Conservation (phyloP, 345 rosid genomes). For the Noccaea caerulescens region DNA sequence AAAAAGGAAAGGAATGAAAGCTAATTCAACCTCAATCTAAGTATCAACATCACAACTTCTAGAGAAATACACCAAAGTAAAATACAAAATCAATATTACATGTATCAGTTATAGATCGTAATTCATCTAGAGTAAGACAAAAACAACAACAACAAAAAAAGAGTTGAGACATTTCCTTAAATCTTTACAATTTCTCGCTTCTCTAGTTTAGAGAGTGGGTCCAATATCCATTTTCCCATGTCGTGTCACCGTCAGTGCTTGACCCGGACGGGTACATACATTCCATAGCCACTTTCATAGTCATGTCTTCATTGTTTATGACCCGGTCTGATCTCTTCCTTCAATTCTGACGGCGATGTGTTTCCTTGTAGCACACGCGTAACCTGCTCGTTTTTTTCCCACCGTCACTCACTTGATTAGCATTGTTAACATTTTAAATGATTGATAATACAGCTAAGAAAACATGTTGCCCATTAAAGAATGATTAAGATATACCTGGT, state of each 20-base stretch:
- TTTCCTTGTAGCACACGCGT: conserved; percentile 68
- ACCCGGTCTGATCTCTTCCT: conserved; percentile 66
- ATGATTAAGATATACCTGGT: conserved; percentile 53
- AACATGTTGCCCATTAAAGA: background rate
- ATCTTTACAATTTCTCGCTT: background rate
- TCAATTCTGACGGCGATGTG: conserved; percentile 55
- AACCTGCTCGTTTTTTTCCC: conserved; percentile 49
- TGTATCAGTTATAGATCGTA: too few species aligned
- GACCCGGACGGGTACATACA: conserved; percentile 56
- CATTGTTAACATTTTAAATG: background rate
- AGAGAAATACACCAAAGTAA: background rate
- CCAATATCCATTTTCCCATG: conserved; percentile 3
- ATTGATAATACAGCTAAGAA: background rate
- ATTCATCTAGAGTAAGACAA: too few species aligned
- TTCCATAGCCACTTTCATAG: conserved; percentile 61
- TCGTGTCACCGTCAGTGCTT: background rate
- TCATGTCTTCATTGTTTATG: conserved; percentile 65
- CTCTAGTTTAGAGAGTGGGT: background rate
- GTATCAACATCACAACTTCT: background rate
- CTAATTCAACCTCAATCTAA: background rate
- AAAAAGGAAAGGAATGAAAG: too few species aligned
- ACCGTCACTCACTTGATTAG: background rate
- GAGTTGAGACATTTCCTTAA: background rate
- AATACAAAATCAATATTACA: background rate
- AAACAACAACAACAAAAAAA: background rate